phyloP scores from a whole-genome alignment of 371 early-diverging fungal species.

The Lichtheimia hyalospora region DNA sequence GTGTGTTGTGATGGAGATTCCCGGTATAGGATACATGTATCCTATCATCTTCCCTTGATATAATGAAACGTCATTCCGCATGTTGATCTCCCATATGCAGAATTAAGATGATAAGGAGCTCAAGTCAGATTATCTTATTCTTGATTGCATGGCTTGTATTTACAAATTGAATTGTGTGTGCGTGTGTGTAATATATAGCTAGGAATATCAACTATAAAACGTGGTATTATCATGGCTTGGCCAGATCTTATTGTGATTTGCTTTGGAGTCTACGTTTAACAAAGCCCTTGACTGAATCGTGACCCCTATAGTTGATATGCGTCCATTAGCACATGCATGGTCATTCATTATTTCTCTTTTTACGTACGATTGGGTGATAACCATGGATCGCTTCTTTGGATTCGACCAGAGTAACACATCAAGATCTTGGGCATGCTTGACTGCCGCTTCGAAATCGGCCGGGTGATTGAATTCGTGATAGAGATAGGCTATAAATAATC shows the following conservation, averaged over 20 bases:
- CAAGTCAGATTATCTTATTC: too few species aligned
- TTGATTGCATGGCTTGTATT: too few species aligned
- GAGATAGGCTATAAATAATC: slow-evolving; percentile 56
- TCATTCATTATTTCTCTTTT: not conserved
- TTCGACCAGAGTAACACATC: slow-evolving; percentile 81
- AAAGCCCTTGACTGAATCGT: slow-evolving; percentile 58
- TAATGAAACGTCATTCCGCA: too few species aligned
- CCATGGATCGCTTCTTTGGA: slow-evolving; percentile 59
- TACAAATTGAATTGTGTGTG: too few species aligned
- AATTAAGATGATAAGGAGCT: too few species aligned
- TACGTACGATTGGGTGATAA: slow-evolving; percentile 61
- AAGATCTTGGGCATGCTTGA: slow-evolving; percentile 76
- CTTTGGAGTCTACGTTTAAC: slow-evolving; percentile 41
- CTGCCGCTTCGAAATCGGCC: slow-evolving; percentile 75
- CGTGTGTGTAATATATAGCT: too few species aligned
- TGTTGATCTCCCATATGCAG: too few species aligned
- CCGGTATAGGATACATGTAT: too few species aligned
- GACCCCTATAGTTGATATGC: slow-evolving; percentile 33
- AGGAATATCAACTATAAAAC: too few species aligned
- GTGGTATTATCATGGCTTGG: too few species aligned
- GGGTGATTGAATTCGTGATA: slow-evolving; percentile 81
- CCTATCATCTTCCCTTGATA: too few species aligned
- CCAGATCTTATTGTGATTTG: not conserved
- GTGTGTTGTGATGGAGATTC: too few species aligned
- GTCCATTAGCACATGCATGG: not conserved